Evolutionary conservation across 2,329 filamentous ascomycete species (phyloP), one percentile per base, ranked within the genome.

Genomic region (Talaromyces sp.): DNA sequence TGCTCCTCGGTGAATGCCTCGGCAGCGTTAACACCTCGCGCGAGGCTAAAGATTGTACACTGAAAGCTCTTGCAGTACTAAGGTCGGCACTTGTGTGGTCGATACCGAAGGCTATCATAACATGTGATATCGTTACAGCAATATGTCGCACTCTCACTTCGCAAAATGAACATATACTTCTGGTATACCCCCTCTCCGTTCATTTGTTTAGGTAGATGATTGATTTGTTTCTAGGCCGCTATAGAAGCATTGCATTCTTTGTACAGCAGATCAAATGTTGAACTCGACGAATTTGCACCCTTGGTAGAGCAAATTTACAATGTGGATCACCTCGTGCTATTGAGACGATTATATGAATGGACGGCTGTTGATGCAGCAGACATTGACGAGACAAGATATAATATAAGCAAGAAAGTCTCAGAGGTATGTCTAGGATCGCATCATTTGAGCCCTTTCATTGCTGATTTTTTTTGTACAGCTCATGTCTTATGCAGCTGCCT

Each of bases 321-420:
- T 65, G 80, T 82, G n/a, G 82, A 86, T 62, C 89, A 88, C 65
- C 84, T 96, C 46, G 82, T 84, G 40, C 82, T 96, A 7, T 86
- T 93, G 68, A 85, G 84, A 65, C 85, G 87, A 64, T 82, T 96
- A 12, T 92, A 91, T 69, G 86, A 89, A 65, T 95, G 91, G 90
- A 91, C 91, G 4, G 77, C 86, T 11, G 88, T 93, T 48, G 89
- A 92, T 66, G 85, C 91, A 2, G 85, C 91, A 64, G 89, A 96
- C 69, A 86, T 96, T 63, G 91, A 97, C 67, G 92, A 96, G 70
- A 88, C 92, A 71, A 96, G 92, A 73, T 98, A 99, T 73, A 87
- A 91, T 61, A 87, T 97, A 68, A 87, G 91, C 44, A 98, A 98
- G 79, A 97, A 96, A 76, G 86, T 98, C 54, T 92, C 93, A 1